A percentile compares a stretch with the other conserved stretches of the same genome.
phyloP scores from a whole-genome alignment of 169 alveolate species.

The Eimeria brunetti region DNA sequence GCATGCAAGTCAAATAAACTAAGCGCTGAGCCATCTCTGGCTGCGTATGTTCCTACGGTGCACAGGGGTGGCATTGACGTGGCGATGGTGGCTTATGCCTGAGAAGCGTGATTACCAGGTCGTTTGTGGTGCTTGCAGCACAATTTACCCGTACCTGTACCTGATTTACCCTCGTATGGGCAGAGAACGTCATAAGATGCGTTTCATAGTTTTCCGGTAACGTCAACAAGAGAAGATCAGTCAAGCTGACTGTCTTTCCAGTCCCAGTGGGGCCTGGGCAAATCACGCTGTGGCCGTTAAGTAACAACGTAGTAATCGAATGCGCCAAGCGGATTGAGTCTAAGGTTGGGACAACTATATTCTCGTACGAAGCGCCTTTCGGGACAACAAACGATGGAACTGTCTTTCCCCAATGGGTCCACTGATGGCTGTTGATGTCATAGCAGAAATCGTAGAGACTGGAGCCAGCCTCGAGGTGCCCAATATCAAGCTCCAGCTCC shows the following conservation, averaged over 20 bases:
- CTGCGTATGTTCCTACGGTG: conserved; percentile 19
- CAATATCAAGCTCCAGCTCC: conserved; percentile 59
- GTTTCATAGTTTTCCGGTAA: conserved; percentile 88
- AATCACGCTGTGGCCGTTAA: conserved; percentile 90
- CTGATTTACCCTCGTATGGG: conserved; percentile 96
- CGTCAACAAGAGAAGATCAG: conserved; percentile 85
- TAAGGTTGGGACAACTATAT: conserved; percentile 93
- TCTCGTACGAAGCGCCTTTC: conserved; percentile 90
- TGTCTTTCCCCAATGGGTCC: conserved; percentile 92
- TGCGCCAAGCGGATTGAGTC: conserved; percentile 94
- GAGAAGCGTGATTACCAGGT: neutral
- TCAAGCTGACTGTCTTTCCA: conserved; percentile 92
- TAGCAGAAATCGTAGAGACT: conserved; percentile 91
- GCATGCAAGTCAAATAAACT: conserved; percentile 91
- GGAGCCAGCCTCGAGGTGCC: conserved; percentile 87
- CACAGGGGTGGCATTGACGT: neutral
- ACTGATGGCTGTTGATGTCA: conserved; percentile 86
- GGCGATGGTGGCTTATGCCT: neutral
- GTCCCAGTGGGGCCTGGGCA: conserved; percentile 97
- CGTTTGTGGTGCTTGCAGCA: neutral
- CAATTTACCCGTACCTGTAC: conserved; percentile 86
- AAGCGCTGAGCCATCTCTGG: conserved; percentile 93
- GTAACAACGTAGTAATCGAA: conserved; percentile 87
- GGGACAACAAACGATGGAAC: conserved; percentile 85
- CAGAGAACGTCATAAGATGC: conserved; percentile 94